These are phyloP conservation scores for Phytophthora constricta DNA, from an alignment of 352 stramenopile genomes.

Conservation along the genomic window DNA sequence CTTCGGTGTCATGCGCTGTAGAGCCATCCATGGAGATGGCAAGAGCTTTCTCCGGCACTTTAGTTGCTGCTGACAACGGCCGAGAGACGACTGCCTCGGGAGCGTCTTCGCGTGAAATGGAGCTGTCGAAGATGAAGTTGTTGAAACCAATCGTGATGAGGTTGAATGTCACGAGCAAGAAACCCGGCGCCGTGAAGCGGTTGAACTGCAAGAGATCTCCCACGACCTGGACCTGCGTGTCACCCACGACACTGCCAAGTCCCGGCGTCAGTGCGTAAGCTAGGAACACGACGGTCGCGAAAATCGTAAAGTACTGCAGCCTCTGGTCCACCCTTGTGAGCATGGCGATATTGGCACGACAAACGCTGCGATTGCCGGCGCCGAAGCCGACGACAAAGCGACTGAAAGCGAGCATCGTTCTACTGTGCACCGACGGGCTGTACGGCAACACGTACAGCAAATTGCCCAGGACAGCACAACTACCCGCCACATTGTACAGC, in stretches of 20 bases:
- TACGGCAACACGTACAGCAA: slow-evolving; percentile 65
- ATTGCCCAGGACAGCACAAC: slow-evolving; percentile 60
- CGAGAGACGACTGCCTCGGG: slow-evolving; percentile 12
- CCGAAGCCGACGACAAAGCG: slow-evolving; percentile 75
- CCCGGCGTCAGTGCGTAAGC: slow-evolving; percentile 76
- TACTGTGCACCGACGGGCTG: slow-evolving; percentile 42
- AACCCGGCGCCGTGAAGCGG: slow-evolving; percentile 58
- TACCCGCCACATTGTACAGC: slow-evolving; percentile 56
- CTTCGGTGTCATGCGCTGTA: not conserved
- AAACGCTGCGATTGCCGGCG: slow-evolving; percentile 75
- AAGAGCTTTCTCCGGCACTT: slow-evolving; percentile 6
- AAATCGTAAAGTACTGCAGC: slow-evolving; percentile 67
- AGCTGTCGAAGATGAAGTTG: slow-evolving; percentile 55
- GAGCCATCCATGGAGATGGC: slow-evolving; percentile 9
- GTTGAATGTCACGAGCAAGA: slow-evolving; percentile 61
- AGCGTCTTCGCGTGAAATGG: slow-evolving; percentile 52
- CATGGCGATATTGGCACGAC: slow-evolving; percentile 69
- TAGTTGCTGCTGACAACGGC: not conserved
- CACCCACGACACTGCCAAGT: slow-evolving; percentile 55
- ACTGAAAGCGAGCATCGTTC: slow-evolving; percentile 51
- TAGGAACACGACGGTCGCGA: slow-evolving; percentile 75
- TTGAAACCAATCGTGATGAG: slow-evolving; percentile 51
- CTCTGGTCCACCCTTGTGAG: slow-evolving; percentile 66
- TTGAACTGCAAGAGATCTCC: slow-evolving; percentile 64
- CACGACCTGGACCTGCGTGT: slow-evolving; percentile 44